These are phyloP conservation scores for Eragrostis tef DNA, from an alignment of 202 grass and related monocot species.

Conservation along the genomic window DNA sequence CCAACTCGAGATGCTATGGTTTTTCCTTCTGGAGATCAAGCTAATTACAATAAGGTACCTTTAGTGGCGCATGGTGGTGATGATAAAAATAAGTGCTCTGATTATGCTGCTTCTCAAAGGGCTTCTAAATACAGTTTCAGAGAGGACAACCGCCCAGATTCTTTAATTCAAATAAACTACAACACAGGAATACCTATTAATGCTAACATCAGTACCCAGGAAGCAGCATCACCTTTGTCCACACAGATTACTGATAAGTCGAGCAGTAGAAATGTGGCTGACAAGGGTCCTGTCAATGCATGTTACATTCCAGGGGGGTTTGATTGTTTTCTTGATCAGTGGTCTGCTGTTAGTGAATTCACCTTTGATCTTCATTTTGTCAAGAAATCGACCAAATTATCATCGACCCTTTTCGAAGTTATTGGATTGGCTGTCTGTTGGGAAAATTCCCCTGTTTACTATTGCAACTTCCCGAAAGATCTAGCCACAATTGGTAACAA, in stretches of 20 bases:
- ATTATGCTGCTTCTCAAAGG: conserved; percentile 49
- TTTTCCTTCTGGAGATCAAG: conserved; percentile 47
- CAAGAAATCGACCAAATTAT: conserved; percentile 55
- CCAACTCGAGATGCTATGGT: conserved; percentile 42
- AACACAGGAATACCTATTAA: conserved; percentile 31
- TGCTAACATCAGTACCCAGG: conserved; percentile 41
- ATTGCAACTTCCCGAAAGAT: conserved; percentile 91
- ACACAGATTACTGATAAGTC: conserved; percentile 33
- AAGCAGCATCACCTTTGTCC: conserved; percentile 45
- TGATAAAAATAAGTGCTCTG: conserved; percentile 49
- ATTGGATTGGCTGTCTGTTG: conserved; percentile 89
- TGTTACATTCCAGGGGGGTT: conserved; percentile 74
- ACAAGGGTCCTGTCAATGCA: conserved; percentile 76
- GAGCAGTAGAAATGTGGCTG: conserved; percentile 37
- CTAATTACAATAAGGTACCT: conserved; percentile 48
- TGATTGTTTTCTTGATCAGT: conserved; percentile 77
- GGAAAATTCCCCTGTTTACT: conserved; percentile 85
- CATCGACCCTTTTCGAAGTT: conserved; percentile 67
- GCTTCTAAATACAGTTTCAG: conserved; percentile 40
- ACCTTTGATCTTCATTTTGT: conserved; percentile 91
- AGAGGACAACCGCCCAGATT: conserved; percentile 31
- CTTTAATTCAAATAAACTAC: conserved; percentile 40
- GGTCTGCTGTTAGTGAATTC: conserved; percentile 71
- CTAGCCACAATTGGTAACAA: conserved; percentile 46
- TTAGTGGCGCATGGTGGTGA: conserved; percentile 32